Conservation (phyloP, 345 rosid species). For the Heritiera fomes region DNA sequence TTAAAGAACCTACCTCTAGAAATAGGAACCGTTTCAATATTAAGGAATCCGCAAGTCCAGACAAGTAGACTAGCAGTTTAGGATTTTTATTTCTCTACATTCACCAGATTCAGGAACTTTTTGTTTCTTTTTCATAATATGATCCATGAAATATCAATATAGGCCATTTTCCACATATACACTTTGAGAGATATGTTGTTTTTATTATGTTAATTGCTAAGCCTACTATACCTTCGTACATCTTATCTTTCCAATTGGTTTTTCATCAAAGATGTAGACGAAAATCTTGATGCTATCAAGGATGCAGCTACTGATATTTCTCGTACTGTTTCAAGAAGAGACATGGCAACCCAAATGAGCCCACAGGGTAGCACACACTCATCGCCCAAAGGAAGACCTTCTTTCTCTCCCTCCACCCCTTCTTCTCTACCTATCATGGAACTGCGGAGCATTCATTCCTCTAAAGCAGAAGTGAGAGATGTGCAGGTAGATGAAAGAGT, state of each 20-base stretch:
- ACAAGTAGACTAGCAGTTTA: not conserved
- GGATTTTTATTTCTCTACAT: conserved; percentile 3
- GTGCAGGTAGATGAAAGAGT: conserved; percentile 91
- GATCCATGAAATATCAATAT: not conserved
- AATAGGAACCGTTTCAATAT: not conserved
- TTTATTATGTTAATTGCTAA: not conserved
- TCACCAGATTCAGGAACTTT: not conserved
- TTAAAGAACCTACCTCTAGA: not conserved
- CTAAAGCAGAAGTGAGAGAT: conserved; percentile 67
- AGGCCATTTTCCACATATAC: conserved; percentile 1
- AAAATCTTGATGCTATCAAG: conserved; percentile 43
- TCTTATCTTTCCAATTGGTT: conserved; percentile 24
- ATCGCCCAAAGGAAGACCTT: conserved; percentile 55
- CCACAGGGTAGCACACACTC: conserved; percentile 67
- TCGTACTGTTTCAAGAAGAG: conserved; percentile 78
- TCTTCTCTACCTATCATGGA: conserved; percentile 57
- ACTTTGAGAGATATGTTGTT: not conserved
- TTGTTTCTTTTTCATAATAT: not conserved
- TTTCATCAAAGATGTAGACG: conserved; percentile 45
- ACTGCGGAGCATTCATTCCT: conserved; percentile 44
- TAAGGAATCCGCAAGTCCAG: not conserved
- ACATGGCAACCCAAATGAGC: conserved; percentile 98
- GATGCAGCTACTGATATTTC: conserved; percentile 67
- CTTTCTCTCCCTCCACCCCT: conserved; percentile 55
- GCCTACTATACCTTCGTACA: not conserved